Evolutionary conservation across 768 basidiomycete genomes (phyloP).

Genomic region (Rhizopogon sp.): DNA sequence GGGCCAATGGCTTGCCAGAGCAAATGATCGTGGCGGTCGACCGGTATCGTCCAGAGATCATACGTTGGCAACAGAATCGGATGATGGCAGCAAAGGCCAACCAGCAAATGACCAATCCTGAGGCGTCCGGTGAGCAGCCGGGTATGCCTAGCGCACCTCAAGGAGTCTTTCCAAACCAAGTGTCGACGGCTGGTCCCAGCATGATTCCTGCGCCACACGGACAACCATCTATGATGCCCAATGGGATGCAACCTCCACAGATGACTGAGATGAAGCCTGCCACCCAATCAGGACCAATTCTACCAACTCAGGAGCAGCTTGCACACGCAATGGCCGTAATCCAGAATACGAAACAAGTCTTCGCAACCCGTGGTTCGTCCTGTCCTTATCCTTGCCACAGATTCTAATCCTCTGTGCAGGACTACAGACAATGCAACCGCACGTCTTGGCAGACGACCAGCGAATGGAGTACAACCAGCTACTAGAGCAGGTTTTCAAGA

Average conservation of each 20-base stretch:
- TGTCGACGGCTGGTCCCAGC: not conserved
- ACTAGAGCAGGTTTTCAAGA: slow-evolving; percentile 45
- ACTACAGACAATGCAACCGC: slow-evolving; percentile 26
- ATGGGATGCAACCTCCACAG: not conserved
- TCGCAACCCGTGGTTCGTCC: slow-evolving; percentile 26
- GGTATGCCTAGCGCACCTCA: slow-evolving; percentile 5
- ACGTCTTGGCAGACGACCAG: slow-evolving; percentile 48
- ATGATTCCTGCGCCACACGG: not conserved
- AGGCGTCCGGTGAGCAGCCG: slow-evolving; percentile 7
- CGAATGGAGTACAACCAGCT: slow-evolving; percentile 45
- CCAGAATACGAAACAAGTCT: slow-evolving; percentile 28
- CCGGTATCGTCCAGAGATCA: slow-evolving; percentile 34
- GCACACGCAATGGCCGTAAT: slow-evolving; percentile 26
- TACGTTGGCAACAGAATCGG: slow-evolving; percentile 20
- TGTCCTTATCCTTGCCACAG: slow-evolving; percentile 6
- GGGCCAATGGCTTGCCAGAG: slow-evolving; percentile 43
- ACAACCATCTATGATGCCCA: not conserved
- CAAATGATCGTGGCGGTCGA: slow-evolving; percentile 55
- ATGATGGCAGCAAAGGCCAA: not conserved
- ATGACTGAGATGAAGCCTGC: not conserved
- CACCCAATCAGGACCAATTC: not conserved
- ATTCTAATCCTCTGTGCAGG: slow-evolving; percentile 23
- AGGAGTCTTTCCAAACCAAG: slow-evolving; percentile 4
- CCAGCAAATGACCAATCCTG: not conserved
- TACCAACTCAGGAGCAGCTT: slow-evolving; percentile 27